A percentile compares a stretch with the other conserved stretches of the same genome.
Evolutionary conservation across 2,329 filamentous ascomycete species (phyloP).

Genomic region (Diaporthe citriasiana): DNA sequence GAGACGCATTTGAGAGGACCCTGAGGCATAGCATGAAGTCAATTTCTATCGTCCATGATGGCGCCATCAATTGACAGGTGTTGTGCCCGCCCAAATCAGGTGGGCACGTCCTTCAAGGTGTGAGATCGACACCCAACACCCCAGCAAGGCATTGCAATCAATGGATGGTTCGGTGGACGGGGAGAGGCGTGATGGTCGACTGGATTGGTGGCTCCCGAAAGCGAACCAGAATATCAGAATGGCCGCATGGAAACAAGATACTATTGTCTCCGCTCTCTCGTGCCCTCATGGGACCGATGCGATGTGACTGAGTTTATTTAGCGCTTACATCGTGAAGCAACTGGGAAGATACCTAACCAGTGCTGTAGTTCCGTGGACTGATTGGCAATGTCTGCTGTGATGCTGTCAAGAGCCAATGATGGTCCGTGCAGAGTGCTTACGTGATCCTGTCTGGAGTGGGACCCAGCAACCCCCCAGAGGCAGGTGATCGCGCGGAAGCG

Average conservation of each 20-base stretch:
- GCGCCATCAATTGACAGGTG: neutral
- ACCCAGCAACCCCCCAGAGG: neutral
- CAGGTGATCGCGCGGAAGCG: slow-evolving; percentile 24
- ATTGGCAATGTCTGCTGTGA: neutral
- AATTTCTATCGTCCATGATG: slow-evolving; percentile 1
- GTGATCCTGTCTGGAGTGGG: neutral
- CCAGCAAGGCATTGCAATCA: slow-evolving; percentile 13
- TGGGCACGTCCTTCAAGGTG: neutral
- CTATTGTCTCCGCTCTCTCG: neutral
- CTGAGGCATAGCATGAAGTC: neutral
- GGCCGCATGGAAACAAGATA: neutral
- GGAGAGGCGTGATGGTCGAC: slow-evolving; percentile 18
- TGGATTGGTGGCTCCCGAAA: slow-evolving; percentile 28
- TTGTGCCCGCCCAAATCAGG: neutral
- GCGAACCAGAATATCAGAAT: slow-evolving; percentile 32
- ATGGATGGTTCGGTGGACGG: slow-evolving; percentile 5
- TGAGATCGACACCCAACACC: neutral
- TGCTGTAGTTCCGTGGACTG: no score
- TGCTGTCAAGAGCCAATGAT: neutral
- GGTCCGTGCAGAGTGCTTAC: slow-evolving; percentile 1
- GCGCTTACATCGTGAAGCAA: slow-evolving; percentile 9
- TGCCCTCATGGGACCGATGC: neutral
- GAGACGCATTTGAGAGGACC: neutral
- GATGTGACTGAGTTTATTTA: slow-evolving; percentile 27
- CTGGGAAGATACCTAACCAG: neutral